Conservation (phyloP, 768 basidiomycete species). For the Mycena latifolia region DNA sequence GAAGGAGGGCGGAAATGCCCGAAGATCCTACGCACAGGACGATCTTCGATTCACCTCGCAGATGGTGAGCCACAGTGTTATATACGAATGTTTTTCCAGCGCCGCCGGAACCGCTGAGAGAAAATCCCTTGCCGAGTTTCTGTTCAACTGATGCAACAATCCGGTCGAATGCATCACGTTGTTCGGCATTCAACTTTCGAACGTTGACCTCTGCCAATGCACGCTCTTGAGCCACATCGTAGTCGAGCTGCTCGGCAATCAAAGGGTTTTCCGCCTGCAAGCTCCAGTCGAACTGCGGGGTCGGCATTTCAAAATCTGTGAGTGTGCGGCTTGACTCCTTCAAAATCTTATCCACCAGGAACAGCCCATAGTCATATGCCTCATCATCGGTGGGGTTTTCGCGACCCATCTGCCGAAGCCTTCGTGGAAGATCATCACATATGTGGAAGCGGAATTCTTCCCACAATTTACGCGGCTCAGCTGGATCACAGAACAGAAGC, state of each 20-base stretch:
- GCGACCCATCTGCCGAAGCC: not conserved
- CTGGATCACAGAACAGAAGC: slow-evolving; percentile 7
- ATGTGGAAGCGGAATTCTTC: slow-evolving; percentile 6
- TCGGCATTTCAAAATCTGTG: slow-evolving; percentile 34
- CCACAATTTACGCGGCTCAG: not conserved
- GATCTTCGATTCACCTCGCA: slow-evolving; percentile 1
- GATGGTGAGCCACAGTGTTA: slow-evolving; percentile 13
- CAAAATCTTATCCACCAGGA: not conserved
- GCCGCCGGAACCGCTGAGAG: slow-evolving; percentile 25
- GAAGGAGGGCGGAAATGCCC: slow-evolving; percentile 10
- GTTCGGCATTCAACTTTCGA: slow-evolving; percentile 10
- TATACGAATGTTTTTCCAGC: slow-evolving; percentile 29
- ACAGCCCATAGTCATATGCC: slow-evolving; percentile 13
- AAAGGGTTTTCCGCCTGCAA: not conserved
- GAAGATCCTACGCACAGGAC: slow-evolving; percentile 24
- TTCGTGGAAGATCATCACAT: not conserved
- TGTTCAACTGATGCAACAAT: slow-evolving; percentile 12
- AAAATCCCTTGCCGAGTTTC: slow-evolving; percentile 13
- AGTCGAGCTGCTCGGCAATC: slow-evolving; percentile 17
- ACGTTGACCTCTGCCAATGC: not conserved
- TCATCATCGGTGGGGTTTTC: not conserved
- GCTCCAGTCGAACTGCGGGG: slow-evolving; percentile 1
- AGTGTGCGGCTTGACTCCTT: not conserved
- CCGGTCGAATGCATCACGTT: slow-evolving; percentile 12
- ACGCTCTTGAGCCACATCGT: slow-evolving; percentile 1